A percentile compares a stretch with the other conserved stretches of the same genome.
Evolutionary conservation across 2,329 filamentous ascomycete species (phyloP).

Genomic region (Penicillium freii): DNA sequence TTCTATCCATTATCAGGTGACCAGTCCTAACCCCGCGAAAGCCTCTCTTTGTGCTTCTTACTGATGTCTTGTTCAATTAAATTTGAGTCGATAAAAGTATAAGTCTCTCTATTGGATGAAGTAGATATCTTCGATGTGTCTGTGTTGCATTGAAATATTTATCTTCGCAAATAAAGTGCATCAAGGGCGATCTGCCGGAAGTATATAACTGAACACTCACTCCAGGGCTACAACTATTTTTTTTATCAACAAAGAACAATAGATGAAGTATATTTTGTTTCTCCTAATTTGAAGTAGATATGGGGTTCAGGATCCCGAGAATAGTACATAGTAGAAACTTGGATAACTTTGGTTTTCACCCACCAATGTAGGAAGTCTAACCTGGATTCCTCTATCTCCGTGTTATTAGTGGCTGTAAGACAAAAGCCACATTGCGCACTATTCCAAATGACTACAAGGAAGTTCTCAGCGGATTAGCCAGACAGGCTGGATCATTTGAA

Average conservation of each 20-base stretch:
- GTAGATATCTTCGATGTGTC: accelerated
- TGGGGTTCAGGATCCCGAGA: no score
- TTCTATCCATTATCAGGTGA: constrained; percentile 8
- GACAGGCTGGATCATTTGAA: background rate
- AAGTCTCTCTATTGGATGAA: background rate
- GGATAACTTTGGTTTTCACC: background rate
- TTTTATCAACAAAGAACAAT: background rate
- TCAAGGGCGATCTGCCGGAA: background rate
- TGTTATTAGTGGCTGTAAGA: background rate
- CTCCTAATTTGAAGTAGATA: background rate
- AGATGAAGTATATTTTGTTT: background rate
- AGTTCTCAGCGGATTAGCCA: no score
- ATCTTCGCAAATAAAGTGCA: background rate
- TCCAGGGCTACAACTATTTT: no score
- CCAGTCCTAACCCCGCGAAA: constrained; percentile 2
- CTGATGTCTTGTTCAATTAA: background rate
- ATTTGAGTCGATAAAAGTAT: background rate
- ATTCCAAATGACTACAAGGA: background rate
- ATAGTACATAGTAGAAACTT: background rate
- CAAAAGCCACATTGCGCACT: background rate
- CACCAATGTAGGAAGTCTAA: background rate
- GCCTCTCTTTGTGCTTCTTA: background rate
- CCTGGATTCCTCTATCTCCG: background rate
- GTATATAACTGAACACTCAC: background rate
- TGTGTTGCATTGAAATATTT: background rate